Evolutionary conservation across 768 basidiomycete species (phyloP), one percentile per base, ranked within the genome.

Genomic region (Boletus reticuloceps): DNA sequence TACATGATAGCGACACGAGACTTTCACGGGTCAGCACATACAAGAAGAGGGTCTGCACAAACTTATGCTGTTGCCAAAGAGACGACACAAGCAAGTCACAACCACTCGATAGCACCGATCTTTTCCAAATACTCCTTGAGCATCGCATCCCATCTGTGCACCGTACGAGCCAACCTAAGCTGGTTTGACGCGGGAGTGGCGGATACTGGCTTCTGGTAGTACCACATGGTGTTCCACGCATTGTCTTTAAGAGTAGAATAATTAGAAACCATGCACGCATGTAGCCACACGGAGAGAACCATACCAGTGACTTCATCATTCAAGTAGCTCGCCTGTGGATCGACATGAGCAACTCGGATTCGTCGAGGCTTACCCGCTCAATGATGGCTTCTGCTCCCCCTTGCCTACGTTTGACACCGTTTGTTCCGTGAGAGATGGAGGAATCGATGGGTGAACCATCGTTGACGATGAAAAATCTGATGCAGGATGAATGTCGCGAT

Each of bases 141-240:
- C 8, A 43, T n/a, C 8, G 11, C 11, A 29, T 54, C 27, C 47
- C 53, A 54, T n/a, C 7, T 45, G 37, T 32, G 17, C 13, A 14
- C 1, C n/a, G 19, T 14, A 13, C 42, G 50, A n/a, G 20, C 0
- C 10, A 55, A 16, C 8, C 38, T 12, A 19, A 40, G 16, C 36
- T 27, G 27, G 27, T 1, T 27, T 27, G 25, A 27, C 25, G 25
- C 25, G 25, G 25, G 25, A 19, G 3, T 38, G 11, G 7, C 5
- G 12, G 54, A 50, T 17, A 58, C 56, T 0, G n/a, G n/a, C n/a
- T n/a, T n/a, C n/a, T n/a, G n/a, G n/a, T n/a, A 57, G 53, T 34
- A 54, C 56, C 53, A 57, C 42, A 9, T 1, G 17, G 56, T 22
- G 53, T 57, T 57, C 56, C 55, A 56, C 17, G 20, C 20, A 20